These are phyloP conservation scores for Exsudoporus frostii DNA, from an alignment of 768 basidiomycete species.

Conservation along the genomic window DNA sequence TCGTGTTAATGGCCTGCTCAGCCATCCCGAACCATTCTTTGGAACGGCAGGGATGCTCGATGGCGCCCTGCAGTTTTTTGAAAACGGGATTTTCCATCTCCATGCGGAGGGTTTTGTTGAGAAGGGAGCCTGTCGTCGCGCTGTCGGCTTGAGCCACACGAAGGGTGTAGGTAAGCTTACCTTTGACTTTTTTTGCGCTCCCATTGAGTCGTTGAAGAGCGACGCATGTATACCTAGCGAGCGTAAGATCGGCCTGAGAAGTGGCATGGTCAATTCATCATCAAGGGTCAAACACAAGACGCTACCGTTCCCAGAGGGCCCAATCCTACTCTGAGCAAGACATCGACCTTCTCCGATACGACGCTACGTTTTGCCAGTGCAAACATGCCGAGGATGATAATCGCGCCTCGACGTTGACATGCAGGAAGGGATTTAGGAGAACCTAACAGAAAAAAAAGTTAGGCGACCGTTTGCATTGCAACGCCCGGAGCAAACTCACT, in stretches of 20 bases:
- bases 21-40: constrained; percentile 97
- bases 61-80: constrained; percentile 72
- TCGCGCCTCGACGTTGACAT: constrained; percentile 87
- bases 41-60: constrained; percentile 75
- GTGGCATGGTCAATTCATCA: not conserved
- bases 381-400: constrained; percentile 96
- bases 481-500: constrained; percentile 47
- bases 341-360: constrained; percentile 80
- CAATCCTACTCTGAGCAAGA: constrained; percentile 81
- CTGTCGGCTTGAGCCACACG: not conserved
- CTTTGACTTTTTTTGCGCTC: constrained; percentile 96
- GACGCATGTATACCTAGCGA: constrained; percentile 92
- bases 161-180: constrained; percentile 33
- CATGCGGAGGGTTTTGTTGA: constrained; percentile 80
- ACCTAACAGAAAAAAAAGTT: constrained; percentile 42
- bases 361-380: constrained; percentile 78
- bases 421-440: constrained; percentile 71
- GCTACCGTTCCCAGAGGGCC: constrained; percentile 79
- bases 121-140: constrained; percentile 65
- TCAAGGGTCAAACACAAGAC: not conserved
- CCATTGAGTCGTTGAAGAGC: constrained; percentile 91
- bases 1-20: constrained; percentile 94
- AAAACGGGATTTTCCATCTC: constrained; percentile 89
- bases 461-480: not conserved
- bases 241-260: constrained; percentile 73